Evolutionary conservation across 2,329 filamentous ascomycete species (phyloP).

Genomic region (Seiridium cupressi): DNA sequence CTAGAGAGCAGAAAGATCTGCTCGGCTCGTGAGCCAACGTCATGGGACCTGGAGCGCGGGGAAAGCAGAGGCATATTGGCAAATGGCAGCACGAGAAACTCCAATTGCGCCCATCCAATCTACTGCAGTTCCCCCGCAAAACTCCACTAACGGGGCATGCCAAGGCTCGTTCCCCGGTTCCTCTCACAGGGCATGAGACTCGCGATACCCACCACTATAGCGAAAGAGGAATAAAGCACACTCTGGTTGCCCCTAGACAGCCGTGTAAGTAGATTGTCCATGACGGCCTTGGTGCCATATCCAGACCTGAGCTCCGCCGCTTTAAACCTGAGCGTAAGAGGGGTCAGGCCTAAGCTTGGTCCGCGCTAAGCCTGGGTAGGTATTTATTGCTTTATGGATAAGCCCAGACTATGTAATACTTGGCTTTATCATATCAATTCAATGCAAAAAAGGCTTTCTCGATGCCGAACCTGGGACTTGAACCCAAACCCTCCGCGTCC

Average conservation of each 20-base stretch:
- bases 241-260: neutral
- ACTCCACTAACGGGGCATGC: neutral
- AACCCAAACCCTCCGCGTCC: no score
- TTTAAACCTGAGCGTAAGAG: neutral
- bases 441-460: no score
- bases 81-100: slow-evolving; percentile 1
- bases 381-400: no score
- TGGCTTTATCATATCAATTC: no score
- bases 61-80: neutral
- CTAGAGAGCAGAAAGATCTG: neutral
- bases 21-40: neutral
- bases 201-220: neutral
- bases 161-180: neutral
- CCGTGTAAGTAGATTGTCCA: neutral
- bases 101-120: neutral
- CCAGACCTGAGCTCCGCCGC: neutral
- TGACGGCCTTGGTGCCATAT: neutral
- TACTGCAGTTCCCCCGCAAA: neutral
- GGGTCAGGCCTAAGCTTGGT: neutral
- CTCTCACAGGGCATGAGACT: neutral
- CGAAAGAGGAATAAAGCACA: no score
- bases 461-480: no score
- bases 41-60: neutral
- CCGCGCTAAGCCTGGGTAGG: neutral
- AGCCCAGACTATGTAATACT: no score